Evolutionary conservation across 179 eudicot species (phyloP), one percentile per base, ranked within the genome.

Genomic region (Vitellaria paradoxa): DNA sequence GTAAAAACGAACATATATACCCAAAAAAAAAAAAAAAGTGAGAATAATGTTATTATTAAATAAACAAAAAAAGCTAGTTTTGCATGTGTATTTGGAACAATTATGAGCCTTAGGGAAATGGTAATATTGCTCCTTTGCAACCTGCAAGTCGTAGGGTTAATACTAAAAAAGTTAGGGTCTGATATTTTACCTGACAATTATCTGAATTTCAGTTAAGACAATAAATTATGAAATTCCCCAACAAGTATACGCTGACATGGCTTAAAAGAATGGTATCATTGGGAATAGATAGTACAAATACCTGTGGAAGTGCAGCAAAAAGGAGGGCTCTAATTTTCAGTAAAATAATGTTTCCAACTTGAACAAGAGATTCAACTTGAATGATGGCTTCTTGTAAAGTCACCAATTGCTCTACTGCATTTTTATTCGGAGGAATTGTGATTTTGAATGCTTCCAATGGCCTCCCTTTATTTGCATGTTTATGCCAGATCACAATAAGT

Each of bases 361-460:
- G 98, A 75, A 93, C 84, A 60, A 86, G 60, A n/a, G 85, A 77
- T 82, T 93, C 96, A 81, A 82, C 88, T 82, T 91, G 98, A 76
- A 89, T 72, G 62, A 93, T 85, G 52, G 93, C 90, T 76, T 91
- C 98, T 81, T 93, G 98, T 64, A 93, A 82, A 53, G 86, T 86
- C 73, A 91, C 75, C 62, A 93, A 89, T 85, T 90, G 96, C 82
- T 93, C 98, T 55, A 93, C 94, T 61, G 98, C 89, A 85, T 91
- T 93, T 80, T 83, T 84, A 66, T 78, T 79, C 0, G 97, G 94
- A 46, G 98, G 98, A 59, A 89, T 86, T 68, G 80, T 77, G 45
- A 93, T 85, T 78, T 76, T 90, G 77, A 87, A 89, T 65, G 93
- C 89, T 59, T 89, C 87, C 78, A 91, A 81, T 66, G 86, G 83